These are phyloP conservation scores for Deakozyma indianensis DNA, from an alignment of 805 yeast species.

Conservation along the genomic window DNA sequence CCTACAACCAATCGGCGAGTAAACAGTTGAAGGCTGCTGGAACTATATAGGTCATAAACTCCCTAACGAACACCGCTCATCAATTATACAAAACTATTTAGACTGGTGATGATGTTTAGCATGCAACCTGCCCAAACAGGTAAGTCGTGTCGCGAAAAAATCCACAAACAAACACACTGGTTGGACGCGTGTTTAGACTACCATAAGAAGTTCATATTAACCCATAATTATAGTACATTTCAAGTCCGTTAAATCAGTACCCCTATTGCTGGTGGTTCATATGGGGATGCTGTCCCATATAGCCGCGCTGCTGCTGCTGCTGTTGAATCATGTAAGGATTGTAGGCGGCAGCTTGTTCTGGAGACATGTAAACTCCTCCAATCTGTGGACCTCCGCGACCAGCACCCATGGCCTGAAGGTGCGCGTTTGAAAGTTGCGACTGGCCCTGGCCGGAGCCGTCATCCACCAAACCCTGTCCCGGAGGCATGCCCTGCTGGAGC, in stretches of 20 bases:
- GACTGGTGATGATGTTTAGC: no score
- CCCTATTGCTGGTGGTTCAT: conserved; percentile 1
- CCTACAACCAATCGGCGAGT: no score
- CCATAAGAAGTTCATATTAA: not conserved
- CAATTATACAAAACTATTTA: no score
- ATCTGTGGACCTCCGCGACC: not conserved
- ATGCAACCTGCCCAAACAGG: no score
- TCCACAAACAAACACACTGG: no score
- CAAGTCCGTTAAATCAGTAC: not conserved
- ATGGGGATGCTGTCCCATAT: conserved; percentile 2
- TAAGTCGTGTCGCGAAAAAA: no score
- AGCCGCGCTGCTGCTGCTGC: conserved; percentile 3
- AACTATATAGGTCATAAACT: no score
- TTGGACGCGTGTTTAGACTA: no score
- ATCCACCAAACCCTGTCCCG: not conserved
- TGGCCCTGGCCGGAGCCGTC: not conserved
- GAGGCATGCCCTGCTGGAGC: not conserved
- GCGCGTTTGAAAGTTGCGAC: not conserved
- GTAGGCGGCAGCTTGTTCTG: not conserved
- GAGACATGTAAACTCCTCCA: conserved; percentile 1
- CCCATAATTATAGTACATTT: conserved; percentile 1
- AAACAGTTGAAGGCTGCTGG: no score
- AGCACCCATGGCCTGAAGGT: not conserved
- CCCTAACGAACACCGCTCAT: no score
- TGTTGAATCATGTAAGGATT: conserved; percentile 1